These are phyloP conservation scores for Candida patagonica DNA, from an alignment of 805 yeast species.

Conservation along the genomic window DNA sequence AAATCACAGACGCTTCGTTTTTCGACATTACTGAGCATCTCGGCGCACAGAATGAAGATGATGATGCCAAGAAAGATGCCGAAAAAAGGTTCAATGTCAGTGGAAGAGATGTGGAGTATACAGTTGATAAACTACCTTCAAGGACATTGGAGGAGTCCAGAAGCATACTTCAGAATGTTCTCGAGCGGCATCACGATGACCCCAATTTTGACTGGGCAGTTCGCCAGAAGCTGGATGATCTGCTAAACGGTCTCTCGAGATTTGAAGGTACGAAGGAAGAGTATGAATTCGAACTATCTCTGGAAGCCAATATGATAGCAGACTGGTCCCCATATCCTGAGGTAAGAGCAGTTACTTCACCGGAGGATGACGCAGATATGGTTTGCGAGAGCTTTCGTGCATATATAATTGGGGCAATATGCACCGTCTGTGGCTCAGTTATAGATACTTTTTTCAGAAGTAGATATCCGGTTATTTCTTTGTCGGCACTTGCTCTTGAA, in stretches of 20 bases:
- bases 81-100: background rate
- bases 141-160: conserved; percentile 33
- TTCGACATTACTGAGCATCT: no score
- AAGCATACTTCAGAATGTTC: conserved; percentile 33
- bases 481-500: conserved; percentile 44
- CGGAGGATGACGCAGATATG: conserved; percentile 39
- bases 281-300: conserved; percentile 22
- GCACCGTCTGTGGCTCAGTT: conserved; percentile 28
- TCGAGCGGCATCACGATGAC: conserved; percentile 38
- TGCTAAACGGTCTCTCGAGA: conserved; percentile 12
- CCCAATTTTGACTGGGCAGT: conserved; percentile 37
- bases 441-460: conserved; percentile 42
- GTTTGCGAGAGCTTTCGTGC: conserved; percentile 40
- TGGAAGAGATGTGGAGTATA: conserved; percentile 12
- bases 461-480: conserved; percentile 41
- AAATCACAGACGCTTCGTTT: no score
- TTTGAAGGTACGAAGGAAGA: conserved; percentile 10
- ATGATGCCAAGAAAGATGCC: no score
- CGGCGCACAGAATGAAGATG: no score
- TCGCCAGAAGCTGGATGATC: conserved; percentile 26
- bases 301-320: conserved; percentile 34
- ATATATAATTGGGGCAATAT: conserved; percentile 28
- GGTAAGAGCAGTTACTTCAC: conserved; percentile 45
- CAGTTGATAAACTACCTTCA: conserved; percentile 14
- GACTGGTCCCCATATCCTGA: conserved; percentile 48